Evolutionary conservation across 768 basidiomycete species (phyloP).

Genomic region (Harrya chromipes): DNA sequence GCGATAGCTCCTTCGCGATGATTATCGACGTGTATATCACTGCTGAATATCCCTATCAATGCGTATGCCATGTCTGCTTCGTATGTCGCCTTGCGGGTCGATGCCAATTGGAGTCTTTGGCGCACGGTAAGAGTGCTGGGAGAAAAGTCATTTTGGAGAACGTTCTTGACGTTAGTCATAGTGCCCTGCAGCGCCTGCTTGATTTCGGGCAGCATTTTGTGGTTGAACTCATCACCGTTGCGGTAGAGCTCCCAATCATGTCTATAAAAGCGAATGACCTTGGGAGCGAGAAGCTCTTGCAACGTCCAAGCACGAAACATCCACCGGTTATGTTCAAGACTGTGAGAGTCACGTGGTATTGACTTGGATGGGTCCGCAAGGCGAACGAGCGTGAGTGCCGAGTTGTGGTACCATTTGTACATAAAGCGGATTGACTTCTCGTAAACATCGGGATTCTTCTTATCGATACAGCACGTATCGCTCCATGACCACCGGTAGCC

Average conservation of each 20-base stretch:
- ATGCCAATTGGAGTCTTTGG: conserved; percentile 11
- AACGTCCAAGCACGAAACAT: conserved; percentile 15
- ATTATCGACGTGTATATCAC: conserved; percentile 7
- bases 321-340: conserved; percentile 12
- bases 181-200: background rate
- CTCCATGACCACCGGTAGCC: conserved; percentile 9
- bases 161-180: background rate
- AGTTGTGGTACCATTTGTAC: conserved; percentile 16
- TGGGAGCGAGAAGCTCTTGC: conserved; percentile 13
- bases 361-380: conserved; percentile 4
- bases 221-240: background rate
- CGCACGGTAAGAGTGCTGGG: conserved; percentile 3
- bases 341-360: background rate
- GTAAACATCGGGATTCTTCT: background rate
- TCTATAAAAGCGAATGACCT: conserved; percentile 12
- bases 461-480: conserved; percentile 13
- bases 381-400: conserved; percentile 11
- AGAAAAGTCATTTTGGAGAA: background rate
- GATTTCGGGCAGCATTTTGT: conserved; percentile 3
- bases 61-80: conserved; percentile 14
- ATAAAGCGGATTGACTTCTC: conserved; percentile 9
- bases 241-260: conserved; percentile 2
- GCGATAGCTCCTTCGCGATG: conserved; percentile 2
- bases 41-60: conserved; percentile 15
- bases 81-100: conserved; percentile 7